These are phyloP conservation scores for Cyamopsis tetragonoloba DNA, from an alignment of 306 rosid genomes.

Conservation along the genomic window DNA sequence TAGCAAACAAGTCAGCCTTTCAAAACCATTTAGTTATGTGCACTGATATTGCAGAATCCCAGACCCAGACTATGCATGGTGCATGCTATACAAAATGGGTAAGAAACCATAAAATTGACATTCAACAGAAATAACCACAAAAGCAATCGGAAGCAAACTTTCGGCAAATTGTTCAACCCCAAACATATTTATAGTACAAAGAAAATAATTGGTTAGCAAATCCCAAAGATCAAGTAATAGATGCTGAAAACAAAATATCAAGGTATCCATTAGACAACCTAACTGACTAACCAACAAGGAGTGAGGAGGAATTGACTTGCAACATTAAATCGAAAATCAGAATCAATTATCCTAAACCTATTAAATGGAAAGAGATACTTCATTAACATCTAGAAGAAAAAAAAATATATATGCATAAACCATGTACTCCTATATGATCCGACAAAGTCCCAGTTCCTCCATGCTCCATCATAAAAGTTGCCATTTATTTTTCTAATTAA, in stretches of 20 bases:
- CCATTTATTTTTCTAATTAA: too few species aligned
- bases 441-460: background rate
- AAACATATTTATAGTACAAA: background rate
- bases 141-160: conserved; percentile 4
- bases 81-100: background rate
- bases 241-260: background rate
- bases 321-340: background rate
- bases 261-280: background rate
- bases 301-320: background rate
- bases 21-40: conserved; percentile 8
- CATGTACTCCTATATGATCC: background rate
- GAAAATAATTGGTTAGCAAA: background rate
- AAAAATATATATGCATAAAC: background rate
- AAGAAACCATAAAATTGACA: background rate
- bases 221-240: background rate
- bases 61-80: background rate
- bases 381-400: background rate
- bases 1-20: background rate
- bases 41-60: background rate
- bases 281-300: background rate
- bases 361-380: background rate
- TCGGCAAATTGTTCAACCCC: background rate
- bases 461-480: too few species aligned
- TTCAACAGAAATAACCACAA: background rate
- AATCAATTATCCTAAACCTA: background rate